Evolutionary conservation across 2,329 filamentous ascomycete genomes (phyloP), one percentile per base, ranked within the genome.

Genomic region (Colletotrichum falcatum): DNA sequence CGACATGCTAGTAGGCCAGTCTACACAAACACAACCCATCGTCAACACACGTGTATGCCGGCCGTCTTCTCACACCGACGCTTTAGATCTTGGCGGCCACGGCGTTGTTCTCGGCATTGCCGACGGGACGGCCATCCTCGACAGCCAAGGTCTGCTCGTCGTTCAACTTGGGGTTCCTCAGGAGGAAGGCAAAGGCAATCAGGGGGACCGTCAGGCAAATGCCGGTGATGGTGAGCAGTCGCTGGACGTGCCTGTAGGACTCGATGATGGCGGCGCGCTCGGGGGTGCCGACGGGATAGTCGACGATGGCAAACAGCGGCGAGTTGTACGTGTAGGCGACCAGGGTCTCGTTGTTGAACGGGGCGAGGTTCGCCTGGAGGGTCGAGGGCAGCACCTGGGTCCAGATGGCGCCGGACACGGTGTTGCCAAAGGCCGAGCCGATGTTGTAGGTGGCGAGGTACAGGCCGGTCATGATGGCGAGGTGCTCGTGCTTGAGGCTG

Each of bases 391-490:
- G 81, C 2, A 85, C 79, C 75, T 91, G 88, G 0, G 86, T 87
- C 89, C 89, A 91, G 71, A 91, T 85, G 26, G 88, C 87, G 18
- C 89, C 89, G 0, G 89, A 89, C 33, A 91, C 84, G 20, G 87
- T 83, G 75, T 87, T 87, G 28, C 89, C 89, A 1, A 91, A 77
- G 0, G 89, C 89, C 6, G 84, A 88, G 37, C 89, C 89, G 48
- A 91, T 83, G 76, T 88, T 89, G 80, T 91, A 91, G n/a, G 81
- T 85, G 20, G 89, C 87, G 3, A 91, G 84, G 76, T 87, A 91
- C 23, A 91, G 78, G 49, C 86, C 89, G 0, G 89, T 92, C 72
- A 92, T 86, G 72, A 91, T 87, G 53, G 90, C 90, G 39, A 92
- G 81, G 74, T 91, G 76, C 77, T 86, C 84, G 77, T 86, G 84